A percentile compares a stretch with the other conserved stretches of the same genome.
phyloP scores from a whole-genome alignment of 2,329 filamentous ascomycete species.

The Claviceps monticola region DNA sequence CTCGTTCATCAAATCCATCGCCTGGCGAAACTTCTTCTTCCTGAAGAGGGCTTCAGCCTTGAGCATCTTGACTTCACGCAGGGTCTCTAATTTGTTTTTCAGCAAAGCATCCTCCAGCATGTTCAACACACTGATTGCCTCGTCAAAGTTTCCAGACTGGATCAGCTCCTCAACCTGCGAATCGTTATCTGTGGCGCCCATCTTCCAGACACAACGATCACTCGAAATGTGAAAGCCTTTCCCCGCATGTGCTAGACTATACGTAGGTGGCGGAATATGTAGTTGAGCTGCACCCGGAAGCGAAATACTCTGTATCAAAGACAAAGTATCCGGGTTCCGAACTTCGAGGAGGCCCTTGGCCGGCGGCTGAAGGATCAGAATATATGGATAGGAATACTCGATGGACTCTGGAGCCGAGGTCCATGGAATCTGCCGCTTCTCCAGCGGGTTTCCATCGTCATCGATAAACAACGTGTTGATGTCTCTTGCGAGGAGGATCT shows the following conservation, averaged over 20 bases:
- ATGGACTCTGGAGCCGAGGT: constrained; percentile 74
- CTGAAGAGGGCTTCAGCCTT: constrained; percentile 82
- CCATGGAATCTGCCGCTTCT: constrained; percentile 88
- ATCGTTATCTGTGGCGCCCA: constrained; percentile 87
- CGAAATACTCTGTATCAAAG: constrained; percentile 71
- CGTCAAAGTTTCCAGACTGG: constrained; percentile 61
- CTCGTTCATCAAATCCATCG: constrained; percentile 74
- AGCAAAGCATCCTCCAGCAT: constrained; percentile 91
- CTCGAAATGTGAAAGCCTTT: constrained; percentile 93
- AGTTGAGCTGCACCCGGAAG: constrained; percentile 72
- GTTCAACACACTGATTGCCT: constrained; percentile 75
- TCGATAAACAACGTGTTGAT: constrained; percentile 91
- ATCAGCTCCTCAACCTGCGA: constrained; percentile 76
- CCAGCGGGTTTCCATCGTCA: constrained; percentile 63
- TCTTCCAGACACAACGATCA: constrained; percentile 86
- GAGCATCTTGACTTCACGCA: constrained; percentile 77
- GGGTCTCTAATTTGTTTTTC: constrained; percentile 63
- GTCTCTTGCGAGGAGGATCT: constrained; percentile 92
- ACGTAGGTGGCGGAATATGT: constrained; percentile 83
- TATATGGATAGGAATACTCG: constrained; percentile 93
- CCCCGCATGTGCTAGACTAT: constrained; percentile 86
- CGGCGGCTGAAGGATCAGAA: constrained; percentile 72
- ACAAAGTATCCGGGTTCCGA: constrained; percentile 81
- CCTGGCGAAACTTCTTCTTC: constrained; percentile 67
- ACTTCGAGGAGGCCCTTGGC: constrained; percentile 79